Percentiles rank a stretch among this genome's conserved stretches.
phyloP scores from a whole-genome alignment of 2,329 filamentous ascomycete species.

The Penicillium brevicompactum region DNA sequence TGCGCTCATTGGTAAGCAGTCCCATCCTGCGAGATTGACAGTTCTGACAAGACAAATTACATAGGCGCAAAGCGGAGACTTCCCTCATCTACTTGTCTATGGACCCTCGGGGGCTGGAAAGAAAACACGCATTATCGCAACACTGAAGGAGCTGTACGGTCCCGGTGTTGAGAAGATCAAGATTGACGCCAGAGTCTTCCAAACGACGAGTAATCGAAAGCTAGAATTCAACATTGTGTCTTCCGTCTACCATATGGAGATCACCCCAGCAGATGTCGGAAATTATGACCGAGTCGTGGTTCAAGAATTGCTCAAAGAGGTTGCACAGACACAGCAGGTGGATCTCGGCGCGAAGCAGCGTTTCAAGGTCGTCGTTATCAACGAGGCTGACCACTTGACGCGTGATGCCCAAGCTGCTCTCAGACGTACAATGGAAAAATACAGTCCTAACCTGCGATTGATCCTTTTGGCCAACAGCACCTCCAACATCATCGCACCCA shows the following conservation, averaged over 20 bases:
- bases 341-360: slow-evolving; percentile 85
- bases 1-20: slow-evolving; percentile 73
- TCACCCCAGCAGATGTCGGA: slow-evolving; percentile 94
- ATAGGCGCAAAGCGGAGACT: slow-evolving; percentile 94
- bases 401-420: slow-evolving; percentile 94
- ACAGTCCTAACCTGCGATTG: slow-evolving; percentile 88
- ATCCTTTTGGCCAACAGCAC: slow-evolving; percentile 95
- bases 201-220: slow-evolving; percentile 93
- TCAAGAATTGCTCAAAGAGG: slow-evolving; percentile 94
- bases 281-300: slow-evolving; percentile 95
- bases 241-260: slow-evolving; percentile 96
- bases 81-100: slow-evolving; percentile 95
- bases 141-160: slow-evolving; percentile 91
- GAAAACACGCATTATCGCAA: slow-evolving; percentile 95
- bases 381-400: slow-evolving; percentile 93
- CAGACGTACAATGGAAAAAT: slow-evolving; percentile 98
- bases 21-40: background rate
- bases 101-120: slow-evolving; percentile 96
- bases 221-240: slow-evolving; percentile 99
- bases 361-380: slow-evolving; percentile 99
- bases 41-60: slow-evolving; percentile 8
- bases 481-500: slow-evolving; percentile 98
- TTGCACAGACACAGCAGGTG: slow-evolving; percentile 99
- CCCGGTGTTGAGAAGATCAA: slow-evolving; percentile 99
- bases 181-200: slow-evolving; percentile 95